Base-by-base conservation (phyloP, 2,329 filamentous ascomycete species). In the Alternaria ethzedia region DNA sequence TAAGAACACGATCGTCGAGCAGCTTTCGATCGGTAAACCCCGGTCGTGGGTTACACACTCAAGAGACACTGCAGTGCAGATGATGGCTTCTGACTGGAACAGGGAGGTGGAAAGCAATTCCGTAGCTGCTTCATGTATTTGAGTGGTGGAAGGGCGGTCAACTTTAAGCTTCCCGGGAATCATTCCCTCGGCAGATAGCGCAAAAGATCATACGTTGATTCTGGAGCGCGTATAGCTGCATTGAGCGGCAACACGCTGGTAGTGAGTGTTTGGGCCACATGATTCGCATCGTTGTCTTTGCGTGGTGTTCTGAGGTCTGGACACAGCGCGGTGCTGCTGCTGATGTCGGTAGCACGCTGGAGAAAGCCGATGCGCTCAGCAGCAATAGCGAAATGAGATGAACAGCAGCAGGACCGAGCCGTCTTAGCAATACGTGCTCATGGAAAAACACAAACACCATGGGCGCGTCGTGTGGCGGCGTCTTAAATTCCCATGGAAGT, bases 21-120 rank as follows among this genome's bases (percentile, higher is more conserved):
- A 60, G 44, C 23, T 51, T 44, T 43, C 61, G 61, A 63, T 63
- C 61, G 43, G 36, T 36, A 23, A 11, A 28, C 57, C 57, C 57
- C 46, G 57, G 61, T 23, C 25, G 17, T 21, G 21, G 23, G 56
- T 44, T 44, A 41, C 56, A 50, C 51, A 25, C 45, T 41, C 26
- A 47, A 17, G 46, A 30, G 41, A 36, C 57, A 61, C 45, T 26
- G 57, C 13, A 46, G 25, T 43, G 41, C 36, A 55, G 51, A 54
- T 45, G 56, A 55, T 28, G 50, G 49, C 49, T 50, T 15, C 49
- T 60, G 57, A 25, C 47, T 63, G 44, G 44, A 55, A 23, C 50
- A 23, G 61, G 50, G 50, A 55, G 50, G 49, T 47, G 41, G 47
- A 26, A 41, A 46, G 36, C 26, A 30, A 25, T 50, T 26, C 45